Base-by-base conservation (phyloP, 225 moss, liverwort and hornwort species). In the Takakia lepidozioides region DNA sequence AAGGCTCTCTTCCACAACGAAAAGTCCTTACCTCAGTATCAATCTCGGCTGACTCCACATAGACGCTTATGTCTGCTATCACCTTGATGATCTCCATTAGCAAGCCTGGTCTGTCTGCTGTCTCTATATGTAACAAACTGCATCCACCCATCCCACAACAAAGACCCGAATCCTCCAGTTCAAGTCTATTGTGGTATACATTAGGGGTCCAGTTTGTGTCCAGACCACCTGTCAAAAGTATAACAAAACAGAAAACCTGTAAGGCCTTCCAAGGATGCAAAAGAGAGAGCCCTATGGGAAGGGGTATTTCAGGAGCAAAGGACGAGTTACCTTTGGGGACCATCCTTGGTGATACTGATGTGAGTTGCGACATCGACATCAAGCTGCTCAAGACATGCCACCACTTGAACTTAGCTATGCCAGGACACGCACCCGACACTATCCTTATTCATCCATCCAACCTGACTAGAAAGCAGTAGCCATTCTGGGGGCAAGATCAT, bases 41-140 rank as follows among this genome's bases (percentile, higher is more conserved):
- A 40, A 93, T 69, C 57, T 93, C 93, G 2, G 93, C 93, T 27
- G 89, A 93, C 63, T 93, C 93, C 21, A 93, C 84, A 45, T 79
- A 68, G 21, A 93, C 59, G 57, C 79, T 93, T 43, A 89, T 86
- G 27, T 93, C 93, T 2, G 60, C 51, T 40, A 93, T 64, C 16
- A 93, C 79, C 42, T 76, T 66, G n/a, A 93, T 65, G 19, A 93
- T 84, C 43, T 93, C 93, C 37, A 93, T 43, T 43, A 93, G 57
- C 67, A 93, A 66, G 29, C 93, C 93, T n/a, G 89, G 86, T 45
- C 93, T 73, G 46, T 93, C 93, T 30, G 93, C 89, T 23, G 93
- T 89, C 76, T 93, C 93, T 35, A 93, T 86, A 0, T 46, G 51
- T 38, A 93, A 58, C 54, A 85, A 48, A 62, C 93, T 93, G 76